A percentile compares a stretch with the other conserved stretches of the same genome.
Conservation (phyloP, 441 rosid species). For the Gossypium davidsonii region DNA sequence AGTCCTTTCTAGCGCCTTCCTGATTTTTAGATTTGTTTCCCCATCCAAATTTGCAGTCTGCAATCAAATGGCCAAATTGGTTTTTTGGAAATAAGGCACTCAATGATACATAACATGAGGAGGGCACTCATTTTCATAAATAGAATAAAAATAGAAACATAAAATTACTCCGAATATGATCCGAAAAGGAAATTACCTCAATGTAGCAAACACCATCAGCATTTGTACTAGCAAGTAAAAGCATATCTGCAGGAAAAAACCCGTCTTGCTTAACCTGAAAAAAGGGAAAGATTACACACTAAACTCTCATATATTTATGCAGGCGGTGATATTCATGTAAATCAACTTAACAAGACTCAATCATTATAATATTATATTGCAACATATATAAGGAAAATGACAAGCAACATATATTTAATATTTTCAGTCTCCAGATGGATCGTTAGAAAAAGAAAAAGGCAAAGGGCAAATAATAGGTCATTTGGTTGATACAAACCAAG, state of each 20-base stretch:
- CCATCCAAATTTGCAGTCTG: slow-evolving; percentile 99
- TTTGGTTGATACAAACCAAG: background rate
- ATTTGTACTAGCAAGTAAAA: slow-evolving; percentile 84
- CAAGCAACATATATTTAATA: background rate
- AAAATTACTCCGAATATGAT: background rate
- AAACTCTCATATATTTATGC: background rate
- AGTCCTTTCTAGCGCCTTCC: slow-evolving; percentile 96
- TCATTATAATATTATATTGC: background rate
- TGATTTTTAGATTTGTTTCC: slow-evolving; percentile 96
- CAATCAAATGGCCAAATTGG: slow-evolving; percentile 18
- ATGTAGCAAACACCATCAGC: slow-evolving; percentile 93
- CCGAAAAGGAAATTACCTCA: slow-evolving; percentile 50
- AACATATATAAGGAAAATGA: background rate
- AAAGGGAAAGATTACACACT: slow-evolving; percentile 13
- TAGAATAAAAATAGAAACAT: background rate
- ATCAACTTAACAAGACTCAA: background rate
- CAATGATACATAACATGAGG: background rate
- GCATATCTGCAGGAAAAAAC: slow-evolving; percentile 94
- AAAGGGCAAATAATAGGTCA: background rate
- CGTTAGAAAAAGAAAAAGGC: background rate
- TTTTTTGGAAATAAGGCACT: background rate
- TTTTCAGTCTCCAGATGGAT: background rate
- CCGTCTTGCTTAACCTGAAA: slow-evolving; percentile 90
- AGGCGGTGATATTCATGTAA: background rate
- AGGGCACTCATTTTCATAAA: background rate